These are phyloP conservation scores for Chalciporus sphaerocephalus DNA, from an alignment of 768 basidiomycete species.

Conservation along the genomic window DNA sequence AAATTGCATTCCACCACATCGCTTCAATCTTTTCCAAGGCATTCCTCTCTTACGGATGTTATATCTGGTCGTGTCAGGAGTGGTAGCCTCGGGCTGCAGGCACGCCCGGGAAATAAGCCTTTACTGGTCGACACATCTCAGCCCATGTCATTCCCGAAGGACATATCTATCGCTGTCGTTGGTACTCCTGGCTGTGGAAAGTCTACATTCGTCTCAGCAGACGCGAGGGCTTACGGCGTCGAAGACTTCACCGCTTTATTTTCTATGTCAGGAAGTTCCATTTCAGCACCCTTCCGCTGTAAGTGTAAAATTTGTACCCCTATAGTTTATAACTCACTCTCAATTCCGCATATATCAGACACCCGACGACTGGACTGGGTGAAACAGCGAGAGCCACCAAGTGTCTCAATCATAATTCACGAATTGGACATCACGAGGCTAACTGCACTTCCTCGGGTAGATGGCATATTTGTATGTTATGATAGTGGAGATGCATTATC, in stretches of 20 bases:
- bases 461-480: conserved; percentile 85
- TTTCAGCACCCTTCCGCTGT: conserved; percentile 40
- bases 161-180: conserved; percentile 68
- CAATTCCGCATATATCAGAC: conserved; percentile 31
- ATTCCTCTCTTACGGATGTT: conserved; percentile 28
- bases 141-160: conserved; percentile 24
- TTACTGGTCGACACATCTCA: conserved; percentile 17
- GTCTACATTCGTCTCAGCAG: conserved; percentile 73
- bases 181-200: conserved; percentile 82
- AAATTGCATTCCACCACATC: conserved; percentile 38
- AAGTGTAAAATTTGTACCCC: conserved; percentile 8
- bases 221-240: conserved; percentile 60
- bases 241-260: conserved; percentile 38
- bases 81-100: conserved; percentile 54
- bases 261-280: conserved; percentile 30
- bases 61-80: conserved; percentile 51
- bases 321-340: conserved; percentile 1
- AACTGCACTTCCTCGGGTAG: conserved; percentile 52
- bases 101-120: conserved; percentile 17
- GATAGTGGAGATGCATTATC: conserved; percentile 63
- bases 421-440: conserved; percentile 58
- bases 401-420: conserved; percentile 47
- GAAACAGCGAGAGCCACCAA: conserved; percentile 39
- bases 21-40: conserved; percentile 35
- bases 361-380: conserved; percentile 31